phyloP scores from a whole-genome alignment of 164 flowering plant species.

The Chimonanthus salicifolius region DNA sequence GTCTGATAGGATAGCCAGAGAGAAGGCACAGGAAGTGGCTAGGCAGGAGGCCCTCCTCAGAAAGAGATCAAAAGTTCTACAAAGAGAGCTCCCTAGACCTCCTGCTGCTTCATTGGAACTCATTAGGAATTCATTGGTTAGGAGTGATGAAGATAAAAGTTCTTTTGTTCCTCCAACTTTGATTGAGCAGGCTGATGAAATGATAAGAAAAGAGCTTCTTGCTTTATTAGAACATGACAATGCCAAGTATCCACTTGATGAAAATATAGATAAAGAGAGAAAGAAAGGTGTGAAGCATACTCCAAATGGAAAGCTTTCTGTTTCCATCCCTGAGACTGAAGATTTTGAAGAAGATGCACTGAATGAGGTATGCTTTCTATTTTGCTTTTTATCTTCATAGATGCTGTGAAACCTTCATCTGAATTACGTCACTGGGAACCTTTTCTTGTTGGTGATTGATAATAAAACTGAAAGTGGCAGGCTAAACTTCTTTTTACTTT shows the following conservation, averaged over 20 bases:
- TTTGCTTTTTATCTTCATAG: not conserved
- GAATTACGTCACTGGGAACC: too few relatives aligned
- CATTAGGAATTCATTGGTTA: constrained; percentile 62
- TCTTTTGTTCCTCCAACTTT: constrained; percentile 89
- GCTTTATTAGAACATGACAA: constrained; percentile 86
- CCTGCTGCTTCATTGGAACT: constrained; percentile 81
- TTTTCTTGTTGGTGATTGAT: too few relatives aligned
- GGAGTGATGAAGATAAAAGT: constrained; percentile 84
- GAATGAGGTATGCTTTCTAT: constrained; percentile 50
- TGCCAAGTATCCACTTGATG: constrained; percentile 90
- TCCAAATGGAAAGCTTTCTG: constrained; percentile 41
- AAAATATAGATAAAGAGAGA: constrained; percentile 57
- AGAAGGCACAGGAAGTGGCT: constrained; percentile 92
- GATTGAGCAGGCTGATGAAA: constrained; percentile 93
- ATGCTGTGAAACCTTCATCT: not conserved
- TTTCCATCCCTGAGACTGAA: constrained; percentile 57
- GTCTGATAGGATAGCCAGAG: constrained; percentile 90
- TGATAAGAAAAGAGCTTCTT: constrained; percentile 80
- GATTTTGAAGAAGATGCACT: constrained; percentile 70
- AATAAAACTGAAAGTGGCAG: too few relatives aligned
- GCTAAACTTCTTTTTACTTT: too few relatives aligned
- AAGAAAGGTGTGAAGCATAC: constrained; percentile 71
- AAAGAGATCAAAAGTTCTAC: constrained; percentile 96
- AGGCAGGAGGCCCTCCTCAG: constrained; percentile 74
- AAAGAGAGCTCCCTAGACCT: constrained; percentile 96